phyloP scores from a whole-genome alignment of 768 basidiomycete species.

The Mycena floridula region DNA sequence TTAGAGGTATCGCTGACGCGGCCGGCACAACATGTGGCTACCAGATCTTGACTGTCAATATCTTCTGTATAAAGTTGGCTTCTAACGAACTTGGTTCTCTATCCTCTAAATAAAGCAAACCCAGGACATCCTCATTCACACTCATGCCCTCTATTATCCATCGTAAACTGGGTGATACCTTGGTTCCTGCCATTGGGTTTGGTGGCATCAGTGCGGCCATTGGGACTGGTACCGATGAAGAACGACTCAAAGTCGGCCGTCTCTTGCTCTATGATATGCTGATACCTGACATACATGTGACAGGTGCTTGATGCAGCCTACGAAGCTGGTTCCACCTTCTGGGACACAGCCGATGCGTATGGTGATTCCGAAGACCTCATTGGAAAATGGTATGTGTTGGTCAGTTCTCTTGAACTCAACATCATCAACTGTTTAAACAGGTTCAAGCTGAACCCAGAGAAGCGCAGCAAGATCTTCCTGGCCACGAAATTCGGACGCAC shows the following conservation, averaged over 20 bases:
- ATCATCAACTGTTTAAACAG: constrained; percentile 17
- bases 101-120: no score
- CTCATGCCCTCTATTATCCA: not conserved
- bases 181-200: constrained; percentile 39
- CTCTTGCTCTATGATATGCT: not conserved
- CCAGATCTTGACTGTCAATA: no score
- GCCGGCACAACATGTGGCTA: no score
- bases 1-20: no score
- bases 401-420: not conserved
- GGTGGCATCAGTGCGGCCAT: constrained; percentile 41
- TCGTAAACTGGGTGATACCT: constrained; percentile 30
- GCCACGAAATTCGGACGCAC: constrained; percentile 47
- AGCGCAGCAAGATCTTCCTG: constrained; percentile 43
- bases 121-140: no score
- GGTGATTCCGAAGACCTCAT: constrained; percentile 37
- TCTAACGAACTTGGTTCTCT: no score
- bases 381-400: constrained; percentile 29
- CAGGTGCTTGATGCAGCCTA: constrained; percentile 39
- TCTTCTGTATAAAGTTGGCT: no score
- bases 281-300: not conserved
- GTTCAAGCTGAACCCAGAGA: constrained; percentile 38
- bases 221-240: constrained; percentile 39
- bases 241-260: constrained; percentile 36
- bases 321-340: constrained; percentile 34
- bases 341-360: constrained; percentile 42